phyloP scores from a whole-genome alignment of 169 alveolate genomes.

The Cryptosporidium parvum region DNA sequence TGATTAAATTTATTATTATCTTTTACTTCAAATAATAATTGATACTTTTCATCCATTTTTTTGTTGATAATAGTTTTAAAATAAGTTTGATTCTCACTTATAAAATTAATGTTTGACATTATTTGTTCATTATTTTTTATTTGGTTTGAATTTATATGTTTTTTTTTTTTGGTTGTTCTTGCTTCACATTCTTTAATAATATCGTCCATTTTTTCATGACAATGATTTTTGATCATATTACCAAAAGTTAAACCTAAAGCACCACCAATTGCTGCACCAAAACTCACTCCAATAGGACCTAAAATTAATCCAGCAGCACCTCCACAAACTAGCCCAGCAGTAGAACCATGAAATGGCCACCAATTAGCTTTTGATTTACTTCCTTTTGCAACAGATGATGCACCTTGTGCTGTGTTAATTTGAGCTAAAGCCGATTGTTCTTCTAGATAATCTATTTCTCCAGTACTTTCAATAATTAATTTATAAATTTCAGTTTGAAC shows the following conservation, averaged over 20 bases:
- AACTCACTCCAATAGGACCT: conserved; percentile 66
- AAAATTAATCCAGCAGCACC: conserved; percentile 69
- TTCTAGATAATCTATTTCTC: conserved; percentile 68
- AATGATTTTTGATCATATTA: conserved; percentile 1
- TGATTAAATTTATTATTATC: background rate
- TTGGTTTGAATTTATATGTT: background rate
- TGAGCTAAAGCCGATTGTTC: conserved; percentile 59
- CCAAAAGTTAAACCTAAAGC: conserved; percentile 69
- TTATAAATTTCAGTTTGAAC: conserved; percentile 49
- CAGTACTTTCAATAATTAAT: conserved; percentile 64
- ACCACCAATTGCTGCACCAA: conserved; percentile 75
- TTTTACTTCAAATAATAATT: conserved; percentile 14
- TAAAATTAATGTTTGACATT: background rate
- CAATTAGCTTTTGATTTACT: conserved; percentile 58
- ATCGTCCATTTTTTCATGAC: conserved; percentile 53
- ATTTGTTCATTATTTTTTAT: background rate
- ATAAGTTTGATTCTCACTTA: background rate
- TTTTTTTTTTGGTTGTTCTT: conserved; percentile 5
- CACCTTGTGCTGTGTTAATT: conserved; percentile 62
- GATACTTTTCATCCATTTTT: conserved; percentile 14
- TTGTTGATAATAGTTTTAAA: background rate
- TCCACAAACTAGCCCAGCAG: conserved; percentile 72
- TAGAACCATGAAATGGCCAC: conserved; percentile 77
- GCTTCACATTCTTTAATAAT: conserved; percentile 56
- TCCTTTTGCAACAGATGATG: conserved; percentile 58